Evolutionary conservation across 306 rosid genomes (phyloP).

Genomic region (Cicer arietinum): DNA sequence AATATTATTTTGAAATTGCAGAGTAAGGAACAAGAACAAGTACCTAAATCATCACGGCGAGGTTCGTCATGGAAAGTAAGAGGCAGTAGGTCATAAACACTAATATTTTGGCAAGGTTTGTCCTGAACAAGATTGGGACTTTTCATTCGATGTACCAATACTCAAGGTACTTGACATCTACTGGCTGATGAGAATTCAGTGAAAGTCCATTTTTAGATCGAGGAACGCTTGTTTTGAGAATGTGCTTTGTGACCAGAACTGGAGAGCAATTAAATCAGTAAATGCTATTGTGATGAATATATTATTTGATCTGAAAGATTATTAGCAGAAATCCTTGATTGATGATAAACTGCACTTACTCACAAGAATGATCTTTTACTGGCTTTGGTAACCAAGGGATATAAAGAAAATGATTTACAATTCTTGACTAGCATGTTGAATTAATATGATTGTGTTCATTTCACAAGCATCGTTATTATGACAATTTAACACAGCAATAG

Average conservation of each 20-base stretch:
- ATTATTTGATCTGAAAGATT: background rate
- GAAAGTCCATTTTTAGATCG: conserved; percentile 6
- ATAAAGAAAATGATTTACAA: background rate
- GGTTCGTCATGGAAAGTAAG: conserved; percentile 56
- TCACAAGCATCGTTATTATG: too few relatives aligned
- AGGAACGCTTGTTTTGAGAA: background rate
- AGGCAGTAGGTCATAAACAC: conserved; percentile 53
- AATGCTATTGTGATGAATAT: background rate
- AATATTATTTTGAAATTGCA: conserved; percentile 44
- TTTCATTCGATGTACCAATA: conserved; percentile 15
- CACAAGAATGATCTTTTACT: background rate
- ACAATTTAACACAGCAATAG: too few relatives aligned
- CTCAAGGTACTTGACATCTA: conserved; percentile 3
- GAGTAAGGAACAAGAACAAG: conserved; percentile 51
- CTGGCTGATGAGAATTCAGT: background rate
- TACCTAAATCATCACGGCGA: conserved; percentile 49
- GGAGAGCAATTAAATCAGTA: conserved; percentile 20
- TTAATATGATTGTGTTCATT: too few relatives aligned
- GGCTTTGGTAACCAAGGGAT: too few relatives aligned
- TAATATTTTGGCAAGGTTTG: conserved; percentile 3
- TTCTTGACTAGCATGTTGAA: background rate
- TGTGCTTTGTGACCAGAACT: background rate
- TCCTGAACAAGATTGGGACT: background rate
- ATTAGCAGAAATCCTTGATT: background rate
- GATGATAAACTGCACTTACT: background rate